phyloP scores from a whole-genome alignment of 441 rosid species.

The Sinapis alba region DNA sequence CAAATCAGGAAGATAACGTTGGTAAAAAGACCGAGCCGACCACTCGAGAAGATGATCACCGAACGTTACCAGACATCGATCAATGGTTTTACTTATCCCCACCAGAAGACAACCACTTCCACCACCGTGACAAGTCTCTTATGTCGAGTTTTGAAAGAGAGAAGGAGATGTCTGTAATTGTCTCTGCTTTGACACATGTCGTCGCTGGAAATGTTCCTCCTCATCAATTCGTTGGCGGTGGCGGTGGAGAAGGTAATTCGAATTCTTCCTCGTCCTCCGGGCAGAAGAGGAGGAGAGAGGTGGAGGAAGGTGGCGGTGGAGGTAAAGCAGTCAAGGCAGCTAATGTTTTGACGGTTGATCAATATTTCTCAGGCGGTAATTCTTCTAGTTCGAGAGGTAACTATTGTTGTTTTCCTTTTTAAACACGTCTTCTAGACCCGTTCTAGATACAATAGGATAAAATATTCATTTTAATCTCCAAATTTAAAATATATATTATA shows the following conservation, averaged over 20 bases:
- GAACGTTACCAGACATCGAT: slow-evolving; percentile 32
- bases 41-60: slow-evolving; percentile 26
- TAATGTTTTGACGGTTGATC: slow-evolving; percentile 41
- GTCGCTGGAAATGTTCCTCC: slow-evolving; percentile 41
- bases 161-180: slow-evolving; percentile 45
- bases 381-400: slow-evolving; percentile 34
- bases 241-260: slow-evolving; percentile 28
- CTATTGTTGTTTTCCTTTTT: too few relatives aligned
- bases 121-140: slow-evolving; percentile 12
- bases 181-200: slow-evolving; percentile 44
- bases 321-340: neutral
- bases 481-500: too few relatives aligned
- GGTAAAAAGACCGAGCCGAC: slow-evolving; percentile 33
- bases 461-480: too few relatives aligned
- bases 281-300: slow-evolving; percentile 33
- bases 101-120: slow-evolving; percentile 3
- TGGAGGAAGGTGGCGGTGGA: slow-evolving; percentile 13
- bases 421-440: too few relatives aligned
- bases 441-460: too few relatives aligned
- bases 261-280: slow-evolving; percentile 39
- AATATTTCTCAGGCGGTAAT: slow-evolving; percentile 33
- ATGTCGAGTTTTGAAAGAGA: slow-evolving; percentile 31
- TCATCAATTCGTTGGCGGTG: slow-evolving; percentile 24
- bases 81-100: slow-evolving; percentile 34
- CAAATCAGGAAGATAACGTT: slow-evolving; percentile 38